A percentile compares a stretch with the other conserved stretches of the same genome.
Evolutionary conservation across 2,329 filamentous ascomycete species (phyloP).

Genomic region (Fusarium illudens): DNA sequence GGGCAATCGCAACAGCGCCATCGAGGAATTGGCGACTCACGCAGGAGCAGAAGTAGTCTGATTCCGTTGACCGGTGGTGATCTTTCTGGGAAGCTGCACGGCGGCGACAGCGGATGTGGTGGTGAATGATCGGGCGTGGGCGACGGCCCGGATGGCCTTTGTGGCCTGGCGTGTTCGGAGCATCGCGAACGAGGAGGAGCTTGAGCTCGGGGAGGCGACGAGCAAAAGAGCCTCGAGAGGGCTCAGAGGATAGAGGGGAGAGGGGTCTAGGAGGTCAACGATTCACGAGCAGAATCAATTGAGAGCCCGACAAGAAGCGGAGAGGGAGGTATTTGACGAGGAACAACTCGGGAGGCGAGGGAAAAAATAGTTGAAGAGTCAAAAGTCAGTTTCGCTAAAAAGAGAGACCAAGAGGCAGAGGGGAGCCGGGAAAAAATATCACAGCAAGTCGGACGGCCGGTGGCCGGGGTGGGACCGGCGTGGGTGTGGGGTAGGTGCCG

Average conservation of each 20-base stretch:
- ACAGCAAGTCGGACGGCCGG: slow-evolving; percentile 33
- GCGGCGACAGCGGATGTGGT: slow-evolving; percentile 50
- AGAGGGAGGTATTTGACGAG: slow-evolving; percentile 12
- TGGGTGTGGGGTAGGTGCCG: slow-evolving; percentile 32
- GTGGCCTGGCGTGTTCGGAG: slow-evolving; percentile 24
- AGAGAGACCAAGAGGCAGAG: slow-evolving; percentile 10
- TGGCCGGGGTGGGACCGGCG: slow-evolving; percentile 32
- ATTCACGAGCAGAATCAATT: slow-evolving; percentile 26
- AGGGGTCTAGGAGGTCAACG: slow-evolving; percentile 5
- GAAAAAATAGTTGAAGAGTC: slow-evolving; percentile 9
- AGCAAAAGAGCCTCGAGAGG: slow-evolving; percentile 17
- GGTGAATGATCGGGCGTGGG: slow-evolving; percentile 53
- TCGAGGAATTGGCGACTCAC: slow-evolving; percentile 55
- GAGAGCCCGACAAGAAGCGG: slow-evolving; percentile 12
- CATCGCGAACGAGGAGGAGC: slow-evolving; percentile 19
- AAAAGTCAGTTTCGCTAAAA: slow-evolving; percentile 22
- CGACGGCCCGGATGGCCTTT: slow-evolving; percentile 57
- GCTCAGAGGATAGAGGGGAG: slow-evolving; percentile 9
- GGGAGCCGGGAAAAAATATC: slow-evolving; percentile 34
- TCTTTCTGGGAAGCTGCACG: slow-evolving; percentile 41
- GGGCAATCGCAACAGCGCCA: slow-evolving; percentile 18
- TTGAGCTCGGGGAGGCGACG: slow-evolving; percentile 8
- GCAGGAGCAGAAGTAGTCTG: slow-evolving; percentile 49
- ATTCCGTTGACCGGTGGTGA: slow-evolving; percentile 10
- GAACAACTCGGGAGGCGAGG: slow-evolving; percentile 13